These are phyloP conservation scores for Paecilomyces formosus DNA, from an alignment of 2,329 filamentous ascomycete species.

Conservation along the genomic window DNA sequence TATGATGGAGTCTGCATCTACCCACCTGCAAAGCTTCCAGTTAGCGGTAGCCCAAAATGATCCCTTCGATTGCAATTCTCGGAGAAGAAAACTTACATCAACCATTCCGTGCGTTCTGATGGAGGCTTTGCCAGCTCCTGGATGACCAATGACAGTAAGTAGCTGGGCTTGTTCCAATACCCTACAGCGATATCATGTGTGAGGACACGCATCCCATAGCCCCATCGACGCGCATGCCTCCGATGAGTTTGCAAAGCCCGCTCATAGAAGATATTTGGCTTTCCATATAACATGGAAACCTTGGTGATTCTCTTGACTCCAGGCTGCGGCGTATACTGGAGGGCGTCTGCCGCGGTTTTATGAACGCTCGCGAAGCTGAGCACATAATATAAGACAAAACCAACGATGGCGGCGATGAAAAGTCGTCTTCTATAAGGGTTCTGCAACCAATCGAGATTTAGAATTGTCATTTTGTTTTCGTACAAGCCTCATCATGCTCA, in stretches of 20 bases:
- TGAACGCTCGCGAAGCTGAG: background rate
- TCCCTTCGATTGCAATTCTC: background rate
- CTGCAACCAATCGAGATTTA: background rate
- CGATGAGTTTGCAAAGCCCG: conserved; percentile 27
- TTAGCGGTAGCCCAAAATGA: background rate
- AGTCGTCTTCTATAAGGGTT: background rate
- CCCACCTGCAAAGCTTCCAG: conserved; percentile 15
- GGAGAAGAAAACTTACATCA: conserved; percentile 18
- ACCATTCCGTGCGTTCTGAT: conserved; percentile 25
- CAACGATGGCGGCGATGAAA: background rate
- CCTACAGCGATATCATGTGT: conserved; percentile 23
- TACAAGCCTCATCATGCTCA: background rate
- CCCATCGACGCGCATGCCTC: conserved; percentile 24
- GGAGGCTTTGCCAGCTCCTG: conserved; percentile 24
- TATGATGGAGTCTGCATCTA: conserved; percentile 24
- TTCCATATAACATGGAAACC: conserved; percentile 27
- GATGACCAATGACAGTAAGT: conserved; percentile 21
- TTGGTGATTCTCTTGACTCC: conserved; percentile 15
- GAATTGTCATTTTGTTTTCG: background rate
- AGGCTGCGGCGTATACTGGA: background rate
- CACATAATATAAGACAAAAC: background rate
- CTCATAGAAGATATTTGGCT: conserved; percentile 24
- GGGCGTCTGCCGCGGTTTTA: background rate
- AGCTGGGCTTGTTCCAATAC: conserved; percentile 28
- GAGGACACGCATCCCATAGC: conserved; percentile 29